Conservation (phyloP, 768 basidiomycete genomes). For the Mycena belliarum region DNA sequence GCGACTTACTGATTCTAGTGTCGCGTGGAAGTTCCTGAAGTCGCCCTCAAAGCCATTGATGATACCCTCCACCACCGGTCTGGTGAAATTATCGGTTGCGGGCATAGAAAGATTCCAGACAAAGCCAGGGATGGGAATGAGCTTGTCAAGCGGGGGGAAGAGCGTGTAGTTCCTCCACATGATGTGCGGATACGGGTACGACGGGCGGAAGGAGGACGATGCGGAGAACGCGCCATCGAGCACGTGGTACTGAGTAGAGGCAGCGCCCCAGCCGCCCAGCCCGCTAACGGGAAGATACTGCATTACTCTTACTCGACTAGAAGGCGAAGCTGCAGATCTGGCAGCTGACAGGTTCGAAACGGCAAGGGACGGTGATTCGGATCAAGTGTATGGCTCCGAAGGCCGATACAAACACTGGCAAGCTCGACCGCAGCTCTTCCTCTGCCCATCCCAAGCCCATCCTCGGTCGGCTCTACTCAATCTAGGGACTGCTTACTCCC, state of each 20-base stretch:
- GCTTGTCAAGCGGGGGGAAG: conserved; percentile 22
- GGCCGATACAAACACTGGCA: too few species aligned
- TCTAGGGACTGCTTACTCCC: too few species aligned
- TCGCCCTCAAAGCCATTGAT: conserved; percentile 31
- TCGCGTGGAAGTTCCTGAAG: conserved; percentile 31
- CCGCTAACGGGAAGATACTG: conserved; percentile 2
- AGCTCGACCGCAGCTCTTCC: too few species aligned
- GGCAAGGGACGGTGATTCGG: too few species aligned
- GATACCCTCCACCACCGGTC: conserved; percentile 24
- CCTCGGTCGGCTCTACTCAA: too few species aligned
- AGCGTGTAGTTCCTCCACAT: conserved; percentile 35
- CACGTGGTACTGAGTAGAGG: conserved; percentile 14
- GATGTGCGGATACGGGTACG: conserved; percentile 35
- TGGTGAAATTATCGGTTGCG: conserved; percentile 31
- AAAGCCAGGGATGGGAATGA: conserved; percentile 6
- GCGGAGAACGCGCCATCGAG: conserved; percentile 30
- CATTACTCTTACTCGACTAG: too few species aligned
- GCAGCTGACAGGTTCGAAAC: too few species aligned
- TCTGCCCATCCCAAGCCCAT: too few species aligned
- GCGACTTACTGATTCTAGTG: too few species aligned
- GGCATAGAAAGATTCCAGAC: conserved; percentile 22
- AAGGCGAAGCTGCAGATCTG: too few species aligned
- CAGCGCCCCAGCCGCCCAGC: conserved; percentile 8
- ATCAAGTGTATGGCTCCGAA: too few species aligned
- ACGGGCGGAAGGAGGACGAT: conserved; percentile 17